phyloP scores from a whole-genome alignment of 1,284 basidiomycete species.

The Tremellales sp. region DNA sequence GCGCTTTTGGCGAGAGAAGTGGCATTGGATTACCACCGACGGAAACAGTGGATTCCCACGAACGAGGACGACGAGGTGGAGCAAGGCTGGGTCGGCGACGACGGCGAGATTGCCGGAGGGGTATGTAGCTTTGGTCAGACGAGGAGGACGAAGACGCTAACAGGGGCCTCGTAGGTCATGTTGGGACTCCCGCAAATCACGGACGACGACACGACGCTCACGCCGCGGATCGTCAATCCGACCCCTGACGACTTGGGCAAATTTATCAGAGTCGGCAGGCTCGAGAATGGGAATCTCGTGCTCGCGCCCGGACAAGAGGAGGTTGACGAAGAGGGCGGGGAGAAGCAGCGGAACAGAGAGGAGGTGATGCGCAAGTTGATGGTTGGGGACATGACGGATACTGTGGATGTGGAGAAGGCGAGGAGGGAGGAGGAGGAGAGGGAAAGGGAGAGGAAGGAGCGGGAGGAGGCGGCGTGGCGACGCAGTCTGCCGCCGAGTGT shows the following conservation, averaged over 20 bases:
- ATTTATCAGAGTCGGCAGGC: constrained; percentile 42
- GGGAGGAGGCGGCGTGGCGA: neutral
- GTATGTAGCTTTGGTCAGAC: too few relatives aligned
- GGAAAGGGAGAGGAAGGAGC: constrained; percentile 1
- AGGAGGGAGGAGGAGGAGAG: constrained; percentile 4
- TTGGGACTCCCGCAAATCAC: constrained; percentile 35
- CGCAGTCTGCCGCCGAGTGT: constrained; percentile 2
- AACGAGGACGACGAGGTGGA: constrained; percentile 11
- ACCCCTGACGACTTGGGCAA: constrained; percentile 38
- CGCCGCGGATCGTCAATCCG: constrained; percentile 39
- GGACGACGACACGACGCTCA: constrained; percentile 11
- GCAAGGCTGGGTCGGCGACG: constrained; percentile 4
- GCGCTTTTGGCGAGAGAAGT: constrained; percentile 41
- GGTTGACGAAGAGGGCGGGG: constrained; percentile 14
- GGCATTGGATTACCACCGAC: constrained; percentile 40
- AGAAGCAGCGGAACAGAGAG: constrained; percentile 12
- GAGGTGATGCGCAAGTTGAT: constrained; percentile 19
- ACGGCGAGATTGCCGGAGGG: neutral
- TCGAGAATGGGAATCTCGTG: constrained; percentile 47
- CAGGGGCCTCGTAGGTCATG: too few relatives aligned
- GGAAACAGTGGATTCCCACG: constrained; percentile 22
- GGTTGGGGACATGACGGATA: constrained; percentile 6
- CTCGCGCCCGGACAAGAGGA: constrained; percentile 36
- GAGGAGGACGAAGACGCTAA: too few relatives aligned
- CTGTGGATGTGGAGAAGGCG: constrained; percentile 1